A percentile compares a stretch with the other conserved stretches of the same genome.
phyloP scores from a whole-genome alignment of 352 stramenopile genomes.

The Globisporangium barbulae region DNA sequence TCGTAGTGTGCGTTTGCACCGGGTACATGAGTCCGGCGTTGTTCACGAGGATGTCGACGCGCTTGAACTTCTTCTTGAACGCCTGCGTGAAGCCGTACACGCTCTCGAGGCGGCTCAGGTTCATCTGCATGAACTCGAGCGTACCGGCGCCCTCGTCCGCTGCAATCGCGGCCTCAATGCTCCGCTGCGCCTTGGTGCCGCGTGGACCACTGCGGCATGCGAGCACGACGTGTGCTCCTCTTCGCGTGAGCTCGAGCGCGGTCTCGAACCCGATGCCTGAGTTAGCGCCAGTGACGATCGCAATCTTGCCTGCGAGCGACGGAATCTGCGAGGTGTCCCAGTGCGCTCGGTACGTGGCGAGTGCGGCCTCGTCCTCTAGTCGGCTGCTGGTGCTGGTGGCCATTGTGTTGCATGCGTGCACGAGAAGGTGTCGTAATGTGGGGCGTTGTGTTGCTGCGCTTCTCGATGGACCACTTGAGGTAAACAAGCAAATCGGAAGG shows the following conservation, averaged over 20 bases:
- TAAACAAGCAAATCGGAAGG: not conserved
- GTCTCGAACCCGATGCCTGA: constrained; percentile 80
- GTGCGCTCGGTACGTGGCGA: not conserved
- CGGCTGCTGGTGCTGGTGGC: not conserved
- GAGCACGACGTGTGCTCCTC: constrained; percentile 69
- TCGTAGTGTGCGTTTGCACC: constrained; percentile 26
- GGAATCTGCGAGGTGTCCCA: constrained; percentile 29
- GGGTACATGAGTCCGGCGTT: constrained; percentile 52
- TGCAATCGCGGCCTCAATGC: constrained; percentile 25
- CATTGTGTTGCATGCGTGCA: not conserved
- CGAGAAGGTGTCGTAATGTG: not conserved
- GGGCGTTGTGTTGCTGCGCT: not conserved
- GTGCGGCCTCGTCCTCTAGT: not conserved
- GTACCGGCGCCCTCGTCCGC: not conserved
- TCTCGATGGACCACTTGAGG: constrained; percentile 3
- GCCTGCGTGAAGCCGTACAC: constrained; percentile 29
- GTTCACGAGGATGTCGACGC: constrained; percentile 53
- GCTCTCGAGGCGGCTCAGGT: constrained; percentile 39
- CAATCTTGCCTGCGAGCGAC: constrained; percentile 48
- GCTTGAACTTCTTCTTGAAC: constrained; percentile 37
- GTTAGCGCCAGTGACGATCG: constrained; percentile 82
- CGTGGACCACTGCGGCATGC: constrained; percentile 61
- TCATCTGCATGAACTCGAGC: constrained; percentile 41
- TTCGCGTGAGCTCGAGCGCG: constrained; percentile 76
- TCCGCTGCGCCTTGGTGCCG: constrained; percentile 24